phyloP scores from a whole-genome alignment of 495 filamentous ascomycete species.

The Neurospora sp. region DNA sequence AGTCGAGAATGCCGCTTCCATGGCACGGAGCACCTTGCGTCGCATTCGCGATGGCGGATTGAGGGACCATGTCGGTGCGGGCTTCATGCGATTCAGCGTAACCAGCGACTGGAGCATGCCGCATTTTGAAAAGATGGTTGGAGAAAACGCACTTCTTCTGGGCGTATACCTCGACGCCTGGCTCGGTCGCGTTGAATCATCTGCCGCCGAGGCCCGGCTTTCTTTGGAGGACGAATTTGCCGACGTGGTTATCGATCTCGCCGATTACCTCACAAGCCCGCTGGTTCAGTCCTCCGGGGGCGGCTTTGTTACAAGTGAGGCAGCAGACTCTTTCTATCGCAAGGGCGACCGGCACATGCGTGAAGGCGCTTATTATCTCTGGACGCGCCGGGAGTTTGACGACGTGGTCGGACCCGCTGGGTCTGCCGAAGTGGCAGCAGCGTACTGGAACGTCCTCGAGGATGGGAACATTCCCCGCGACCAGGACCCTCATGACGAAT shows the following conservation, averaged over 20 bases:
- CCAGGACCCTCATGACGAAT: conserved; percentile 86
- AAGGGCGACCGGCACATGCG: conserved; percentile 73
- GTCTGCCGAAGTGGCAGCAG: conserved; percentile 51
- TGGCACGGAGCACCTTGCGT: conserved; percentile 74
- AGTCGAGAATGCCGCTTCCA: conserved; percentile 60
- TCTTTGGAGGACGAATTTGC: conserved; percentile 48
- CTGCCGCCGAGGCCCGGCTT: conserved; percentile 7
- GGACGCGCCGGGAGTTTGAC: conserved; percentile 83
- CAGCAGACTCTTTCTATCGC: conserved; percentile 77
- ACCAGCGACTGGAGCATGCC: conserved; percentile 86
- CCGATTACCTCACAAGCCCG: conserved; percentile 65
- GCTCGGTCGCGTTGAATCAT: conserved; percentile 52
- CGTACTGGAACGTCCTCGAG: conserved; percentile 76
- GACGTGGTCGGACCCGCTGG: conserved; percentile 49
- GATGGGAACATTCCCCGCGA: conserved; percentile 81
- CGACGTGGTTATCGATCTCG: conserved; percentile 72
- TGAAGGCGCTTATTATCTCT: conserved; percentile 92
- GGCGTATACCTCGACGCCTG: conserved; percentile 85
- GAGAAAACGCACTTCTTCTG: conserved; percentile 85
- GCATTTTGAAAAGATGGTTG: conserved; percentile 98
- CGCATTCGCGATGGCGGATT: conserved; percentile 81
- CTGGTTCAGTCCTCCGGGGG: conserved; percentile 57
- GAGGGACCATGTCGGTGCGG: conserved; percentile 81
- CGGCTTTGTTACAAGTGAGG: conserved; percentile 83
- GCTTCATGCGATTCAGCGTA: conserved; percentile 84